Evolutionary conservation across 768 basidiomycete genomes (phyloP).

Genomic region (Ramaria sp.): DNA sequence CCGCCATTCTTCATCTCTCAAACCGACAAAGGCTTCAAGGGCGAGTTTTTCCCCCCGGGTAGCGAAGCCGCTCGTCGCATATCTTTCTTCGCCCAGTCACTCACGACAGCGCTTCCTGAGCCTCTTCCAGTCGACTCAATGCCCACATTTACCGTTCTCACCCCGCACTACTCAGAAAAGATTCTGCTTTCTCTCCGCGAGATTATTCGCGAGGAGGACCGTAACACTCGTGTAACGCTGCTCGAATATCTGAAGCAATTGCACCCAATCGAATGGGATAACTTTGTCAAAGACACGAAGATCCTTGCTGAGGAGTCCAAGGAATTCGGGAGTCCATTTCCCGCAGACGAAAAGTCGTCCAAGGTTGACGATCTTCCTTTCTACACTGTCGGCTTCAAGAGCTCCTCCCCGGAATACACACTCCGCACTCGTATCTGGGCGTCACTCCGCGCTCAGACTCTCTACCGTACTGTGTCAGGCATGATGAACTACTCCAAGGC

Average conservation of each 20-base stretch:
- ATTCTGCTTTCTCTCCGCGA: conserved; percentile 93
- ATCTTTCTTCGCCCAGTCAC: conserved; percentile 96
- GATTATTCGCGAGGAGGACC: conserved; percentile 97
- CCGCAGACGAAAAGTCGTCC: conserved; percentile 62
- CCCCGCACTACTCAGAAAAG: conserved; percentile 99
- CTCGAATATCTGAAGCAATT: conserved; percentile 98
- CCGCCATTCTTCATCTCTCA: conserved; percentile 98
- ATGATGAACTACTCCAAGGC: conserved; percentile 99
- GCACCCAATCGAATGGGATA: conserved; percentile 99
- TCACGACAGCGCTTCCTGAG: conserved; percentile 92
- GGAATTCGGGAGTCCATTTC: conserved; percentile 38
- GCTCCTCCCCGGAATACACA: conserved; percentile 96
- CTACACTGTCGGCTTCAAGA: conserved; percentile 99
- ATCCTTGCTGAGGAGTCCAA: conserved; percentile 88
- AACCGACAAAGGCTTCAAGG: conserved; percentile 50
- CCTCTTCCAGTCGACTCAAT: conserved; percentile 95
- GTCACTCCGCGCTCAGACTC: conserved; percentile 92
- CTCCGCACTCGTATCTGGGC: conserved; percentile 99
- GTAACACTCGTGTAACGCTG: conserved; percentile 91
- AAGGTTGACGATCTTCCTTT: conserved; percentile 93
- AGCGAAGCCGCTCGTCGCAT: conserved; percentile 97
- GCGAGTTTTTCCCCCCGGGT: conserved; percentile 86
- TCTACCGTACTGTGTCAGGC: conserved; percentile 97
- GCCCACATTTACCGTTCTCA: conserved; percentile 99
- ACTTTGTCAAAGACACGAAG: conserved; percentile 99